Evolutionary conservation across 441 rosid genomes (phyloP), one percentile per base, ranked within the genome.

Genomic region (Brassica balearica): DNA sequence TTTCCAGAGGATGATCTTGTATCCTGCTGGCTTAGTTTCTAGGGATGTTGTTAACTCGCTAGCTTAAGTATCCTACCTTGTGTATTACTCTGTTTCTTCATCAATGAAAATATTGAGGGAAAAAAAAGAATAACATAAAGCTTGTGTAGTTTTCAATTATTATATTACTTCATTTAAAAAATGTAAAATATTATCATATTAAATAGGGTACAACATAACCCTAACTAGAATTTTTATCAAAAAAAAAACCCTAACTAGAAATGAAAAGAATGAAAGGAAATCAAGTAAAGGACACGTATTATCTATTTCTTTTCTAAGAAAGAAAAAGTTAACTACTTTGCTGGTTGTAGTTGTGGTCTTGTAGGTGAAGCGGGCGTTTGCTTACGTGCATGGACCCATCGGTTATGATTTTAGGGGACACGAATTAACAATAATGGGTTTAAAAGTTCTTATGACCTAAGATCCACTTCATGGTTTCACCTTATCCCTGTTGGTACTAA

Each of bases 321-420:
- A 12, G 34, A 61, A 61, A 11, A 60, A 60, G 64, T 23, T 10
- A 23, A 23, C 46, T 29, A 63, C 62, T 48, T 48, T 73, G 22
- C 8, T 38, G 69, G 69, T 65, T 68, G 56, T 73, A 4, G 65
- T 25, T 68, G 56, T 73, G 7, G 38, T 25, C 15, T 36, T 66
- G 65, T 22, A 38, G 53, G 11, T 65, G 77, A 36, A 34, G 41
- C 77, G 41, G 43, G 78, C 20, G 73, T 59, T 58, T 11, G 68
- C 68, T 29, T 27, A 59, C 78, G 73, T 68, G 68, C 78, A 59
- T 69, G 79, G 79, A 48, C 74, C 74, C 79, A 69, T 69, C 38
- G 19, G 64, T 61, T 76, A 20, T 61, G 63, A 69, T 61, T 12
- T 27, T 29, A 61, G 74, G 74, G 69, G 64, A 76, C 74, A 76